Conservation (phyloP, 1,284 basidiomycete genomes). For the Stygiomarasmius scandens region DNA sequence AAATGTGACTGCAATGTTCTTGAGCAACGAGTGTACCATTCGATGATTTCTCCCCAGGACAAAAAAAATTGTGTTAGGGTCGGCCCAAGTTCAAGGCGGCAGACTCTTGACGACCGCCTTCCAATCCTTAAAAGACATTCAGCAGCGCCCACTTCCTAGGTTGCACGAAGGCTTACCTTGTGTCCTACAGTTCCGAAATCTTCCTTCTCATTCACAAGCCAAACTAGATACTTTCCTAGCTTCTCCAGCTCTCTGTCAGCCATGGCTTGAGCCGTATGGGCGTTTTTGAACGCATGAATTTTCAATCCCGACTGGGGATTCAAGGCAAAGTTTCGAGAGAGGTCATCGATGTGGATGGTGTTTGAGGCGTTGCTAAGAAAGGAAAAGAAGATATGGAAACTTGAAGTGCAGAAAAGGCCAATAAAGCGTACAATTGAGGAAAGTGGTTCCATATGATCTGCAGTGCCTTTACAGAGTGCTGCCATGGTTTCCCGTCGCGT, state of each 20-base stretch:
- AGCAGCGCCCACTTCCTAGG: conserved; percentile 8
- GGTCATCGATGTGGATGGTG: conserved; percentile 88
- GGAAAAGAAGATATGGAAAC: background rate
- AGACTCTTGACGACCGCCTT: conserved; percentile 33
- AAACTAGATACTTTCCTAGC: conserved; percentile 65
- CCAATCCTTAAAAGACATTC: conserved; percentile 30
- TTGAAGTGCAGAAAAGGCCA: background rate
- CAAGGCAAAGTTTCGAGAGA: conserved; percentile 85
- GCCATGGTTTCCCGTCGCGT: conserved; percentile 73
- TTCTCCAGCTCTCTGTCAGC: conserved; percentile 72
- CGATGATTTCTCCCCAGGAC: too few species aligned
- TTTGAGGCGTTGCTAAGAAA: conserved; percentile 64
- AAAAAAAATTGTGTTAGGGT: too few species aligned
- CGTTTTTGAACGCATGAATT: conserved; percentile 80
- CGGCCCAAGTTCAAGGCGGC: too few species aligned
- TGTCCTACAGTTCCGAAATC: conserved; percentile 64
- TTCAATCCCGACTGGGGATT: conserved; percentile 86
- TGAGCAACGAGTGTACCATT: too few species aligned
- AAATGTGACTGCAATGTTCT: too few species aligned
- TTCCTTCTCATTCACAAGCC: conserved; percentile 47
- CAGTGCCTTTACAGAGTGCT: conserved; percentile 82
- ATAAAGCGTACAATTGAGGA: conserved; percentile 65
- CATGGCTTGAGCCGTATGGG: conserved; percentile 61
- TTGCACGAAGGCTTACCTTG: conserved; percentile 44
- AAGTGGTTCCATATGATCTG: conserved; percentile 89